These are phyloP conservation scores for Yamadazyma epiphylla DNA, from an alignment of 1,139 yeast species.

Conservation along the genomic window DNA sequence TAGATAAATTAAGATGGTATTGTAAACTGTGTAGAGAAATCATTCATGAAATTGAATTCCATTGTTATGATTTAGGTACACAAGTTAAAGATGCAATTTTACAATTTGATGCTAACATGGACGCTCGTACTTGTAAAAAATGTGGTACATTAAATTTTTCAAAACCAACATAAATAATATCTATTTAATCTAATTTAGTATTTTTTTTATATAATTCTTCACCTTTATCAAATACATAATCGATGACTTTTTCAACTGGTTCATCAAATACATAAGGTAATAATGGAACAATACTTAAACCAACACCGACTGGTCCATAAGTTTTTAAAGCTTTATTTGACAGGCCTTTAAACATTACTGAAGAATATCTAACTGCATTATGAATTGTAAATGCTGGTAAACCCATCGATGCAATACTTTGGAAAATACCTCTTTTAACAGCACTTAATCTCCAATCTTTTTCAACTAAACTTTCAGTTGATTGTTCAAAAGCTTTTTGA, in stretches of 20 bases:
- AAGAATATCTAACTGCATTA: conserved; percentile 69
- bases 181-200: background rate
- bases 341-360: conserved; percentile 50
- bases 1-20: conserved; percentile 83
- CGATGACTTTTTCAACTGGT: conserved; percentile 73
- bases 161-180: conserved; percentile 30
- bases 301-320: conserved; percentile 76
- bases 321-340: conserved; percentile 37
- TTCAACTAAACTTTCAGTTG: conserved; percentile 29
- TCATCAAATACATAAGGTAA: conserved; percentile 79
- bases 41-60: conserved; percentile 68
- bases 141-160: conserved; percentile 74
- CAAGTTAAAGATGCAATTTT: conserved; percentile 84
- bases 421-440: conserved; percentile 72
- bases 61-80: conserved; percentile 80
- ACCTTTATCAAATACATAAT: conserved; percentile 59
- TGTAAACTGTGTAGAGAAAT: conserved; percentile 64
- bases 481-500: conserved; percentile 25
- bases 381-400: conserved; percentile 86
- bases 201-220: conserved; percentile 30
- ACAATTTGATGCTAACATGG: conserved; percentile 59
- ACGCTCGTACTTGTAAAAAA: conserved; percentile 64
- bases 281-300: conserved; percentile 73
- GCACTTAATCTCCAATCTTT: conserved; percentile 65
- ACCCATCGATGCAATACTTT: conserved; percentile 81